Evolutionary conservation across 768 basidiomycete genomes (phyloP), one percentile per base, ranked within the genome.

Genomic region (Serpula lacrymans): DNA sequence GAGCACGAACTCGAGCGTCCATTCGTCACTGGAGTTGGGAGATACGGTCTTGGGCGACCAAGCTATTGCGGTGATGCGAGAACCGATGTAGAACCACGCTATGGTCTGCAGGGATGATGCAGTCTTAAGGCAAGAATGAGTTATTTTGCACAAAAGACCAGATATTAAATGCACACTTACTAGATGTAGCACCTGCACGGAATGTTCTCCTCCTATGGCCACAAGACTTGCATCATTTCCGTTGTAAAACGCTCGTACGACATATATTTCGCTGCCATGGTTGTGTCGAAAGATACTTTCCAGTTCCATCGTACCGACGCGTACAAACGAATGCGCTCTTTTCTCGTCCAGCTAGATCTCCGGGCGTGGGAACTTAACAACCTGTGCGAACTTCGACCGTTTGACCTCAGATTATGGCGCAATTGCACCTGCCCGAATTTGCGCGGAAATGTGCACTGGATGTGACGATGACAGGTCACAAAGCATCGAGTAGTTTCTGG

Each of bases 31-130:
- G 14, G 64, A 62, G 11, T 78, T 74, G 3, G 88, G 84, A 5
- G 88, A 90, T 5, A 78, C 64, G 6, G 84, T 69, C 10, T 70
- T 66, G 28, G 85, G 71, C 2, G 88, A 90, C 82, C 86, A 91
- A 3, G 88, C 85, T 11, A 91, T 59, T 4, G 89, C 76, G 3
- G 84, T 88, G 30, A 86, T 70, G 36, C 78, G 72, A 8, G 72
- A 69, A 14, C 88, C 88, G 30, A 90, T 62, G 62, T 86, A 75
- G 52, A 90, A 90, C 14, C 78, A 78, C 31, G 86, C 86, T 51
- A 91, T 50, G 25, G 64, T 65, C 43, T 65, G 67, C 52, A 62
- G 72, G 13, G 68, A 62, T 0, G 71, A 59, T 50, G 68, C 62
- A 51, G 59, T 64, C 74, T 78, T 53, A 24, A 46, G 31, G 40